Percentiles rank a stretch among this genome's conserved stretches.
These are phyloP conservation scores for Iris pallida DNA, from an alignment of 116 monocot species.

Conservation along the genomic window DNA sequence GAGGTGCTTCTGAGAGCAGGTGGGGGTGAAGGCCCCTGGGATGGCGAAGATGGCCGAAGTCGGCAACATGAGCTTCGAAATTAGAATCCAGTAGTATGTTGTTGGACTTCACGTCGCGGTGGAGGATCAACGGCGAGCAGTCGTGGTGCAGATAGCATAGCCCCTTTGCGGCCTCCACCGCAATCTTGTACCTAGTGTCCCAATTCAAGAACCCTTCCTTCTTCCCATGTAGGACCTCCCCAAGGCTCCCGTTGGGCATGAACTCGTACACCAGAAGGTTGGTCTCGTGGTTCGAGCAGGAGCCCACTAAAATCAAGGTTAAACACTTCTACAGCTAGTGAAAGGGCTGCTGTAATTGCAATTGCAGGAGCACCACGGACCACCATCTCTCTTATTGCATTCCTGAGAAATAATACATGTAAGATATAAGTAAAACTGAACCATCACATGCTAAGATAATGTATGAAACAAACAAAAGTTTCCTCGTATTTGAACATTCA, in stretches of 20 bases:
- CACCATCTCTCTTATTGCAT: slow-evolving; percentile 90
- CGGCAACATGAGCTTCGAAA: slow-evolving; percentile 45
- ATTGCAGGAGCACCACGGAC: slow-evolving; percentile 98
- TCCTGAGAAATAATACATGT: slow-evolving; percentile 33
- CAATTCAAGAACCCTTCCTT: slow-evolving; percentile 41
- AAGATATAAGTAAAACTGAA: not conserved
- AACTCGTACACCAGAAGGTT: slow-evolving; percentile 43
- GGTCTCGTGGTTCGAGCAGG: slow-evolving; percentile 43
- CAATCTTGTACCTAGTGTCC: slow-evolving; percentile 44
- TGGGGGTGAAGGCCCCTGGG: slow-evolving; percentile 96
- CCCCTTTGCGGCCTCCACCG: slow-evolving; percentile 40
- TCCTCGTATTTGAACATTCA: not conserved
- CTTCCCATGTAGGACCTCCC: slow-evolving; percentile 43
- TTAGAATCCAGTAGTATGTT: slow-evolving; percentile 43
- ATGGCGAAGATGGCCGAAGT: slow-evolving; percentile 82
- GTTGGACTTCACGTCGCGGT: slow-evolving; percentile 49
- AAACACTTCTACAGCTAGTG: slow-evolving; percentile 72
- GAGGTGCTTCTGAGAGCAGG: slow-evolving; percentile 94
- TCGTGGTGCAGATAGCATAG: slow-evolving; percentile 47
- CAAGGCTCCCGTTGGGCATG: slow-evolving; percentile 53
- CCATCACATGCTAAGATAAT: not conserved
- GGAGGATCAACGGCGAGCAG: slow-evolving; percentile 42
- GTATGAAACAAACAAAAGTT: not conserved
- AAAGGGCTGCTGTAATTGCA: slow-evolving; percentile 90
- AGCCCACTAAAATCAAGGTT: slow-evolving; percentile 57